Evolutionary conservation across 192 early-diverging fungal species (phyloP).

Genomic region (Coemansia asiatica): DNA sequence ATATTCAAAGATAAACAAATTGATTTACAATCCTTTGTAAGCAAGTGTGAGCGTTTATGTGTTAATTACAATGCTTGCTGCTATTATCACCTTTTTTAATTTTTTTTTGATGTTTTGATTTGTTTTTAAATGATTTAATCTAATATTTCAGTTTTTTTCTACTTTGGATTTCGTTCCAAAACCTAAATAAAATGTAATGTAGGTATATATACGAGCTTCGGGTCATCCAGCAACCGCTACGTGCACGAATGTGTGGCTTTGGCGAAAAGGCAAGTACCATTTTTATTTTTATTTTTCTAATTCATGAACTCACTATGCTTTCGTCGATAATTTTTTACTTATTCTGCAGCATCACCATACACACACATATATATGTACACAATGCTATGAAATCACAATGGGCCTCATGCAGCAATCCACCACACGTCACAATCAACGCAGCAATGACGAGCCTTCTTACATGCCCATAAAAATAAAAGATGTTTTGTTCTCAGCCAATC

Average conservation of each 20-base stretch:
- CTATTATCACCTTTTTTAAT: too few relatives aligned
- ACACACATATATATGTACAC: too few relatives aligned
- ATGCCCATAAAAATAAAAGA: not conserved
- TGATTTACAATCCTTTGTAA: too few relatives aligned
- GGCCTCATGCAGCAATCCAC: not conserved
- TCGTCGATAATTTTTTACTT: not conserved
- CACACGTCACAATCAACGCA: not conserved
- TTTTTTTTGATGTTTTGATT: too few relatives aligned
- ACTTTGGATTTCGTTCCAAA: not conserved
- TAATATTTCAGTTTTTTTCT: not conserved
- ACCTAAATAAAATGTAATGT: slow-evolving; percentile 6
- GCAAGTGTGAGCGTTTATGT: too few relatives aligned
- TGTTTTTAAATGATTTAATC: not conserved
- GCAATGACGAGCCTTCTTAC: not conserved
- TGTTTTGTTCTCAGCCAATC: not conserved
- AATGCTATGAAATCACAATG: not conserved
- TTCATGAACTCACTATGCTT: not conserved
- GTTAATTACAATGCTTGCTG: too few relatives aligned
- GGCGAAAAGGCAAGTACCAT: slow-evolving; percentile 57
- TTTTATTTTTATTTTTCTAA: not conserved
- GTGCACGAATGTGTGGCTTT: slow-evolving; percentile 70
- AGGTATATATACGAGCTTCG: slow-evolving; percentile 56
- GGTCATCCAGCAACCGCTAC: slow-evolving; percentile 65
- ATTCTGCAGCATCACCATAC: not conserved
- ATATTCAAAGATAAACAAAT: too few relatives aligned